A percentile compares a stretch with the other conserved stretches of the same genome.
phyloP scores from a whole-genome alignment of 78 protist species.

The Capsaspora owczarzaki region DNA sequence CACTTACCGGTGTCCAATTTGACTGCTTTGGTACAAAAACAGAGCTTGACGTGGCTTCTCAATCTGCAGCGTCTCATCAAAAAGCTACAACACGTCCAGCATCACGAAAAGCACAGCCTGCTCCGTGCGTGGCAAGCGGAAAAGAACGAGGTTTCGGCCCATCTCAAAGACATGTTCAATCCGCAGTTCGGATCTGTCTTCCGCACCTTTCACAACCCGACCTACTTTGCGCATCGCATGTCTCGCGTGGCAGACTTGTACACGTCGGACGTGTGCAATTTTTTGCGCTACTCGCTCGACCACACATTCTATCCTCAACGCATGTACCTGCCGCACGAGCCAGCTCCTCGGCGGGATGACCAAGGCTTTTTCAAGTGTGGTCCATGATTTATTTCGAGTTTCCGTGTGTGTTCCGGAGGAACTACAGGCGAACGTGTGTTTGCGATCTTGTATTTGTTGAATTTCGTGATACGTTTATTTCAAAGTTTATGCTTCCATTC shows the following conservation, averaged over 20 bases:
- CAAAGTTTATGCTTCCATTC: too few relatives aligned
- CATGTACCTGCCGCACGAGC: neutral
- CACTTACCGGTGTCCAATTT: neutral
- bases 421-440: too few relatives aligned
- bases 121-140: neutral
- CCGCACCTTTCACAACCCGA: constrained; percentile 1
- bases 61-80: neutral
- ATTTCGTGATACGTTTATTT: too few relatives aligned
- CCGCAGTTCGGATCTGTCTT: neutral
- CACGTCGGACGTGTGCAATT: neutral
- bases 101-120: neutral
- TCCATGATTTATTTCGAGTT: too few relatives aligned
- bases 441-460: too few relatives aligned
- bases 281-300: neutral
- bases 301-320: neutral
- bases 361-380: neutral
- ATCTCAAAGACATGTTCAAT: neutral
- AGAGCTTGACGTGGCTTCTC: neutral
- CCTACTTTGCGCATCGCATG: constrained; percentile 3
- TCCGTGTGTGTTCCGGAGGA: too few relatives aligned
- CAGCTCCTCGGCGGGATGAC: neutral
- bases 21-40: neutral
- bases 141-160: neutral
- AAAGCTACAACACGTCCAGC: neutral
- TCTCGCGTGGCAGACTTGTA: neutral